A percentile compares a stretch with the other conserved stretches of the same genome.
Evolutionary conservation across 2,329 filamentous ascomycete genomes (phyloP).

Genomic region (Colletotrichum noveboracense): DNA sequence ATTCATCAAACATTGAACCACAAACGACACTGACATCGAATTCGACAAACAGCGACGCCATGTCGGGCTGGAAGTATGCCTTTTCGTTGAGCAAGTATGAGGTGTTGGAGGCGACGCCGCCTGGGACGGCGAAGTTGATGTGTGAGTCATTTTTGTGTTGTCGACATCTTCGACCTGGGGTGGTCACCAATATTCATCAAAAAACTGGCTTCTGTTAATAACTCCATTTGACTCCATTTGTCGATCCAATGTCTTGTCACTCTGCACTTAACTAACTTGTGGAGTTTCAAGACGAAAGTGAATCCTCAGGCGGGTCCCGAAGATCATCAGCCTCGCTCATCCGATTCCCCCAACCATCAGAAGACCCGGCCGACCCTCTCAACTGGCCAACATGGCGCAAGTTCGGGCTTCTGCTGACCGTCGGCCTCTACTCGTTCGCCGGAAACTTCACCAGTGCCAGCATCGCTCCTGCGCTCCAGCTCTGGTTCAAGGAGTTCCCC

Average conservation of each 20-base stretch:
- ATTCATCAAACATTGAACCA: background rate
- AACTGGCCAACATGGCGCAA: slow-evolving; percentile 40
- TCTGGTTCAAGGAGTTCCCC: slow-evolving; percentile 36
- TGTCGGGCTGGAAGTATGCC: slow-evolving; percentile 25
- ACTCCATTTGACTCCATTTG: no score
- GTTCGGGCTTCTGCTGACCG: slow-evolving; percentile 27
- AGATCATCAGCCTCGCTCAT: slow-evolving; percentile 13
- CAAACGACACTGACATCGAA: background rate
- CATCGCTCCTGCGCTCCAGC: slow-evolving; percentile 35
- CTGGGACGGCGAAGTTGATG: slow-evolving; percentile 25
- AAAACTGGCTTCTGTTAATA: no score
- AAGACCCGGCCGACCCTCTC: slow-evolving; percentile 40
- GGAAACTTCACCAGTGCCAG: slow-evolving; percentile 36
- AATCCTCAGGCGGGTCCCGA: background rate
- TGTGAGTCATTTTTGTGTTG: slow-evolving; percentile 16
- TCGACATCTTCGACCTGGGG: background rate
- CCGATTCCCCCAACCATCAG: slow-evolving; percentile 27
- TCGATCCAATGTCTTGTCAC: no score
- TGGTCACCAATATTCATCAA: background rate
- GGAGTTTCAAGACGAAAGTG: background rate
- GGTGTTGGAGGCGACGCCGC: slow-evolving; percentile 20
- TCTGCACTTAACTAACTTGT: background rate
- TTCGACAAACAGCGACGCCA: background rate
- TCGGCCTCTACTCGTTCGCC: slow-evolving; percentile 36
- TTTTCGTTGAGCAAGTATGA: slow-evolving; percentile 25